Percentiles rank a stretch among this genome's conserved stretches.
phyloP scores from a whole-genome alignment of 257 asterid species.

The Handroanthus guayacan region DNA sequence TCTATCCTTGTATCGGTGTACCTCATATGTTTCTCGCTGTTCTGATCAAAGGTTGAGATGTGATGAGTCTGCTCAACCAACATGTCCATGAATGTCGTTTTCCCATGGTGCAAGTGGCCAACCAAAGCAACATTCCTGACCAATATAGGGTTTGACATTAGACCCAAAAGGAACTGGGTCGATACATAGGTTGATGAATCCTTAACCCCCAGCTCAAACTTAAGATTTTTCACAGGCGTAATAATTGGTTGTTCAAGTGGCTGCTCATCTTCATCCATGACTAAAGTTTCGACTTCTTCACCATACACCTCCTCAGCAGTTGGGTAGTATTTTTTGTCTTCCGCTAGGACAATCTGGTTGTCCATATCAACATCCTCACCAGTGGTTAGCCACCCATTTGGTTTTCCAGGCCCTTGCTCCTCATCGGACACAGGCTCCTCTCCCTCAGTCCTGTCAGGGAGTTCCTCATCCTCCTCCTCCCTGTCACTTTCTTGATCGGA shows the following conservation, averaged over 20 bases:
- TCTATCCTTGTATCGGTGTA: slow-evolving; percentile 95
- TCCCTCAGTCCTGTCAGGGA: slow-evolving; percentile 69
- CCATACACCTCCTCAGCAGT: slow-evolving; percentile 99
- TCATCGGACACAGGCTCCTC: slow-evolving; percentile 71
- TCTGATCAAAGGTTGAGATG: slow-evolving; percentile 88
- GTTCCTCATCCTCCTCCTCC: slow-evolving; percentile 87
- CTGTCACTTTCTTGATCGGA: slow-evolving; percentile 90
- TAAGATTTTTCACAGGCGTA: slow-evolving; percentile 82
- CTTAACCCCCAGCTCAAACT: slow-evolving; percentile 95
- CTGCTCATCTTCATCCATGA: slow-evolving; percentile 97
- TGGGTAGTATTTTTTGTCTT: slow-evolving; percentile 94
- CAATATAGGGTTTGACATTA: slow-evolving; percentile 86
- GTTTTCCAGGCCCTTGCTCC: slow-evolving; percentile 73
- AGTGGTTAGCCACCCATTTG: slow-evolving; percentile 85
- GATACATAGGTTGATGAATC: slow-evolving; percentile 92
- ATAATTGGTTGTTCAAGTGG: slow-evolving; percentile 89
- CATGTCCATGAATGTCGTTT: slow-evolving; percentile 96
- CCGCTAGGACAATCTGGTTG: slow-evolving; percentile 88
- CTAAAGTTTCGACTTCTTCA: slow-evolving; percentile 94
- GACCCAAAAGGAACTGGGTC: slow-evolving; percentile 88
- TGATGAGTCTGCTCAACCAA: slow-evolving; percentile 96
- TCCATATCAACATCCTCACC: slow-evolving; percentile 88
- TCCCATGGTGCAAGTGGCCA: slow-evolving; percentile 86
- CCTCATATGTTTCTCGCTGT: slow-evolving; percentile 95
- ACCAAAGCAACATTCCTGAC: slow-evolving; percentile 95